A percentile compares a stretch with the other conserved stretches of the same genome.
These are phyloP conservation scores for Picochlorum costavermella DNA, from an alignment of 139 green algal species.

Conservation along the genomic window DNA sequence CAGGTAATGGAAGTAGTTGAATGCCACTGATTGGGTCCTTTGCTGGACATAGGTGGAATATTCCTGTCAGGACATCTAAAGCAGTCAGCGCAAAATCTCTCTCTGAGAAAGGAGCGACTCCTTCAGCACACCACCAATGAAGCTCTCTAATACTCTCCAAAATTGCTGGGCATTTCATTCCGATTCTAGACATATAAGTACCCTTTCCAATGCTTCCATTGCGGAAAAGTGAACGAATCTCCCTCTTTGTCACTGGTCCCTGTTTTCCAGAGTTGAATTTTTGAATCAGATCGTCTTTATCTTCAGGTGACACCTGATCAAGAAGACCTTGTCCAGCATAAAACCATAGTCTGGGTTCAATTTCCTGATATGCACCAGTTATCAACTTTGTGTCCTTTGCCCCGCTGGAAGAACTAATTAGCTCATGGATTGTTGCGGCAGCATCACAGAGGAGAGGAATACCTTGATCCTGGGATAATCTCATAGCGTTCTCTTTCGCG, in stretches of 20 bases:
- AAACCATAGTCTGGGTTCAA: slow-evolving; percentile 67
- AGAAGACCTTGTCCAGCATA: slow-evolving; percentile 5
- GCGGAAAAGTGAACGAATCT: slow-evolving; percentile 47
- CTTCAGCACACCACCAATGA: slow-evolving; percentile 55
- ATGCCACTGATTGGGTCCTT: slow-evolving; percentile 35
- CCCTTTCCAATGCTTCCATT: slow-evolving; percentile 29
- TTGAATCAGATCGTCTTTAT: not conserved
- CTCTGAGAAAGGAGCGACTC: slow-evolving; percentile 18
- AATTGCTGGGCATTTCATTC: slow-evolving; percentile 43
- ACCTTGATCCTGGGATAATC: slow-evolving; percentile 57
- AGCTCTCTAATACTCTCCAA: slow-evolving; percentile 65
- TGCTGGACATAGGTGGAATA: slow-evolving; percentile 54
- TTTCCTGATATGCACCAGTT: slow-evolving; percentile 28
- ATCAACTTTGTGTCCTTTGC: slow-evolving; percentile 57
- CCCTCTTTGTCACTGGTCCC: slow-evolving; percentile 65
- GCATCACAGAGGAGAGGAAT: slow-evolving; percentile 74
- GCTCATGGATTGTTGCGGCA: slow-evolving; percentile 67
- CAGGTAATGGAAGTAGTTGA: slow-evolving; percentile 63
- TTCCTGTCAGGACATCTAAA: slow-evolving; percentile 45
- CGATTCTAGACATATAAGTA: slow-evolving; percentile 49
- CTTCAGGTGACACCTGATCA: not conserved
- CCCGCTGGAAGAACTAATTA: slow-evolving; percentile 33
- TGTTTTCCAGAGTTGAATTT: slow-evolving; percentile 12
- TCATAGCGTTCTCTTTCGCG: slow-evolving; percentile 47
- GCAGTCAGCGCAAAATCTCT: slow-evolving; percentile 25